Evolutionary conservation across 305 asterid species (phyloP).

Genomic region (Andrographis paniculata): DNA sequence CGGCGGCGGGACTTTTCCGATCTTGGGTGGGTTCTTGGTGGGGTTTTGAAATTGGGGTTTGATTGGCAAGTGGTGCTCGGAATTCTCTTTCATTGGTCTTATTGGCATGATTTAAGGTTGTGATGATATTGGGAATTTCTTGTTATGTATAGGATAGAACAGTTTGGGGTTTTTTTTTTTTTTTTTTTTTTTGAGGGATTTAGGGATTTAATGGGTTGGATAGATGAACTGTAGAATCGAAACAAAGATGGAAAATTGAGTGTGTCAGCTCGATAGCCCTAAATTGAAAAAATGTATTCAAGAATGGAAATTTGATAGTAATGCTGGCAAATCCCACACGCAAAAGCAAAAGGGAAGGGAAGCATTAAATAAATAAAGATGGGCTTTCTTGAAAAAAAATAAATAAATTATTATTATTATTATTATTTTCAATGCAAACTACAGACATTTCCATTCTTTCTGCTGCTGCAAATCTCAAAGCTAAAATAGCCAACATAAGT

Average conservation of each 20-base stretch:
- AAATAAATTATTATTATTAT: too few relatives aligned
- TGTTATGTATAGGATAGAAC: slow-evolving; percentile 13
- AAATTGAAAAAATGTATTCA: slow-evolving; percentile 24
- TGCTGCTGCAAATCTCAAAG: slow-evolving; percentile 23
- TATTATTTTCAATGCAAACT: slow-evolving; percentile 24
- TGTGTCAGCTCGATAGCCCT: slow-evolving; percentile 46
- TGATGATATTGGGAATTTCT: not conserved
- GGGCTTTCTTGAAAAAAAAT: not conserved
- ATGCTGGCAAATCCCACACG: slow-evolving; percentile 44
- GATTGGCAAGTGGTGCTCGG: slow-evolving; percentile 61
- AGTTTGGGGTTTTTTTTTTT: slow-evolving; percentile 13
- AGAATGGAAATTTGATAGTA: slow-evolving; percentile 30
- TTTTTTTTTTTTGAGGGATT: slow-evolving; percentile 21
- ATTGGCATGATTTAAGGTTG: slow-evolving; percentile 55
- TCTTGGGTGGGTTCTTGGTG: slow-evolving; percentile 46
- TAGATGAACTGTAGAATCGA: slow-evolving; percentile 42
- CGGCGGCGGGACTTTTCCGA: slow-evolving; percentile 48
- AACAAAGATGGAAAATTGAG: slow-evolving; percentile 27
- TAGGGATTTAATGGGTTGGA: slow-evolving; percentile 36
- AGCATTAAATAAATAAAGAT: slow-evolving; percentile 29
- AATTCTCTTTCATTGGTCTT: slow-evolving; percentile 71
- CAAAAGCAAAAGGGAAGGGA: slow-evolving; percentile 27
- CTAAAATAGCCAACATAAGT: slow-evolving; percentile 20
- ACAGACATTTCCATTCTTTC: slow-evolving; percentile 32
- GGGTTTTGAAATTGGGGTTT: slow-evolving; percentile 53